These are phyloP conservation scores for Obelidium mucronatum DNA, from an alignment of 192 early-diverging fungal genomes.

Conservation along the genomic window DNA sequence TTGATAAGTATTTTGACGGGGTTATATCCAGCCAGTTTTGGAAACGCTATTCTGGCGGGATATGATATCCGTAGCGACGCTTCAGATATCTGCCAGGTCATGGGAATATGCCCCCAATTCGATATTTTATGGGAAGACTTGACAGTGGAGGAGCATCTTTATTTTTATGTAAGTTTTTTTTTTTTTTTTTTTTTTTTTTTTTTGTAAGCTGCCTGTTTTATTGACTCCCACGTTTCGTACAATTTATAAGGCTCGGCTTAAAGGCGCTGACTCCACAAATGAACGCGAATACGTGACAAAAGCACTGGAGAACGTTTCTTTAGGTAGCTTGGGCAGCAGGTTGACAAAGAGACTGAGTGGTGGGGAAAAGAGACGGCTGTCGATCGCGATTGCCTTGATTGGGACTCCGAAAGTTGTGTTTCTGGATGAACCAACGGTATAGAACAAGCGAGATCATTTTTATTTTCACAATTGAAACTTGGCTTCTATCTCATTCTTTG, in stretches of 20 bases:
- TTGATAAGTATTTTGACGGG: conserved; percentile 79
- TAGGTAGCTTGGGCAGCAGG: conserved; percentile 63
- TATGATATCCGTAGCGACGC: conserved; percentile 63
- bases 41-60: conserved; percentile 67
- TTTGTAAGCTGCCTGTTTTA: too few species aligned
- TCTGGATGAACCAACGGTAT: conserved; percentile 82
- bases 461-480: not conserved
- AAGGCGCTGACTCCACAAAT: conserved; percentile 64
- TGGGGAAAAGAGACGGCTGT: conserved; percentile 75
- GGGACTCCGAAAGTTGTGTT: conserved; percentile 73
- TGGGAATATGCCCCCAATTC: conserved; percentile 81
- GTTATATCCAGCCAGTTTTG: conserved; percentile 65
- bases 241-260: conserved; percentile 60
- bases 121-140: conserved; percentile 81
- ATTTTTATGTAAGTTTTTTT: conserved; percentile 70
- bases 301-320: conserved; percentile 62
- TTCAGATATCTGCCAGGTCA: conserved; percentile 66
- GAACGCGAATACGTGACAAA: conserved; percentile 57
- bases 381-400: conserved; percentile 59
- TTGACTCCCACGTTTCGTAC: not conserved
- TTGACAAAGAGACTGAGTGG: conserved; percentile 72
- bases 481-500: not conserved
- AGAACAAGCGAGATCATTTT: too few species aligned
- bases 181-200: too few species aligned
- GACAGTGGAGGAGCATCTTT: conserved; percentile 74